Conservation (phyloP, 2,329 filamentous ascomycete genomes). For the Fusarium decemcellulare region DNA sequence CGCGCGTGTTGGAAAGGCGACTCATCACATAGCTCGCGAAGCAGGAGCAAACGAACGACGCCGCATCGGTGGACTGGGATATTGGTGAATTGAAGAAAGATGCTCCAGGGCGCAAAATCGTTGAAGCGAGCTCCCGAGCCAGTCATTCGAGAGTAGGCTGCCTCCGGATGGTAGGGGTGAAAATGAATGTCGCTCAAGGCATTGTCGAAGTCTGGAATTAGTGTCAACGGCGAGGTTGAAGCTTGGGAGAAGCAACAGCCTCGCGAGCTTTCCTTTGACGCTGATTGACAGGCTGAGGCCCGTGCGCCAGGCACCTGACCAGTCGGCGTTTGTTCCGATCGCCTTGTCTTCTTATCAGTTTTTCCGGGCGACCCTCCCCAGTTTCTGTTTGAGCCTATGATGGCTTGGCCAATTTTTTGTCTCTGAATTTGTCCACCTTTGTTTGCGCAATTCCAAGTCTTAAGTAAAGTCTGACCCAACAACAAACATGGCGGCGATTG, state of each 20-base stretch:
- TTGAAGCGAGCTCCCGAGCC: constrained; percentile 3
- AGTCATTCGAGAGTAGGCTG: constrained; percentile 5
- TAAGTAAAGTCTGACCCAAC: constrained; percentile 4
- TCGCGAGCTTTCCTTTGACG: constrained; percentile 43
- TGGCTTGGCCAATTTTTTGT: constrained; percentile 46
- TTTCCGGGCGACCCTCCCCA: constrained; percentile 46
- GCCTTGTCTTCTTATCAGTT: constrained; percentile 44
- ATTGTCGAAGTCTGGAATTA: constrained; percentile 38
- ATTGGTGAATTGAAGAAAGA: constrained; percentile 22
- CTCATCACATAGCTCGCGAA: constrained; percentile 50
- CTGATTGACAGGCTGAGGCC: constrained; percentile 34
- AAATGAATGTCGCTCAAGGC: constrained; percentile 41
- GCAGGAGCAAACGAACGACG: constrained; percentile 46
- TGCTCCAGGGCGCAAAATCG: constrained; percentile 14
- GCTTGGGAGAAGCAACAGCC: constrained; percentile 44
- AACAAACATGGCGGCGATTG: constrained; percentile 84
- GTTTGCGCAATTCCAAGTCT: constrained; percentile 11
- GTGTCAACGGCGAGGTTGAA: constrained; percentile 37
- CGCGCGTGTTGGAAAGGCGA: constrained; percentile 45
- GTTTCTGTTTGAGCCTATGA: constrained; percentile 38
- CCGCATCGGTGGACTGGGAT: constrained; percentile 44
- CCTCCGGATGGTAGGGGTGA: neutral
- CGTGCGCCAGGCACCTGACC: constrained; percentile 37
- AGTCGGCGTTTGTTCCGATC: constrained; percentile 47
- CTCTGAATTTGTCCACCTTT: constrained; percentile 33